Percentiles rank a stretch among this genome's conserved stretches.
These are phyloP conservation scores for Wakefieldia striispora DNA, from an alignment of 768 basidiomycete genomes.

Conservation along the genomic window DNA sequence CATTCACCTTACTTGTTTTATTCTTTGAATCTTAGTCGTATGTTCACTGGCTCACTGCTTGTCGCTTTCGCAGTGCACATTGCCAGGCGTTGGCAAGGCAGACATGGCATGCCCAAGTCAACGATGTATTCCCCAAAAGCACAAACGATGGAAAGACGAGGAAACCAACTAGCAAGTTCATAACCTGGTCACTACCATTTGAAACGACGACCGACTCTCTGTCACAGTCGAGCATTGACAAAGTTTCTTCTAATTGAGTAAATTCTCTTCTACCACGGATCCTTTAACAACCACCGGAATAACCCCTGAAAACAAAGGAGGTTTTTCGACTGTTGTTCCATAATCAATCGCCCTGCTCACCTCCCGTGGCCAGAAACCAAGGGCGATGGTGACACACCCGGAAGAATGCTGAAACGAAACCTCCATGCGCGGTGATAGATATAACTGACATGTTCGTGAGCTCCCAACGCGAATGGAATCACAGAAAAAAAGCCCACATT, in stretches of 20 bases:
- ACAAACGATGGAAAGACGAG: too few relatives aligned
- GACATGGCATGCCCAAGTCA: too few relatives aligned
- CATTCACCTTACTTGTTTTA: background rate
- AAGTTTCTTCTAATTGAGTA: too few relatives aligned
- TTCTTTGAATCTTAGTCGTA: background rate
- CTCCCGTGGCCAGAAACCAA: conserved; percentile 61
- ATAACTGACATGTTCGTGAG: conserved; percentile 42
- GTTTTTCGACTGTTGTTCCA: too few relatives aligned
- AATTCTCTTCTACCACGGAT: background rate
- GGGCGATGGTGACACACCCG: conserved; percentile 40
- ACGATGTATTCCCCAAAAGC: too few relatives aligned
- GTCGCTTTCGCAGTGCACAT: too few relatives aligned
- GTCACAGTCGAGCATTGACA: too few relatives aligned
- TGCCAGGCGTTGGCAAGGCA: too few relatives aligned
- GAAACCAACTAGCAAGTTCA: too few relatives aligned
- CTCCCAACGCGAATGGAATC: background rate
- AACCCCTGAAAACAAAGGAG: conserved; percentile 14
- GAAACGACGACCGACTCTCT: too few relatives aligned
- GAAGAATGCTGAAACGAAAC: conserved; percentile 58
- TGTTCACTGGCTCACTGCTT: too few relatives aligned
- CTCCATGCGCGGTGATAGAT: conserved; percentile 65
- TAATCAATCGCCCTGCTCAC: conserved; percentile 31
- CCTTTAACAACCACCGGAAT: conserved; percentile 27
- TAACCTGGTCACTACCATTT: too few relatives aligned
- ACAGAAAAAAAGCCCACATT: conserved; percentile 34